Percentiles rank a stretch among this genome's conserved stretches.
Conservation (phyloP, 371 early-diverging fungal species). For the Sanchytrium tribonematis region DNA sequence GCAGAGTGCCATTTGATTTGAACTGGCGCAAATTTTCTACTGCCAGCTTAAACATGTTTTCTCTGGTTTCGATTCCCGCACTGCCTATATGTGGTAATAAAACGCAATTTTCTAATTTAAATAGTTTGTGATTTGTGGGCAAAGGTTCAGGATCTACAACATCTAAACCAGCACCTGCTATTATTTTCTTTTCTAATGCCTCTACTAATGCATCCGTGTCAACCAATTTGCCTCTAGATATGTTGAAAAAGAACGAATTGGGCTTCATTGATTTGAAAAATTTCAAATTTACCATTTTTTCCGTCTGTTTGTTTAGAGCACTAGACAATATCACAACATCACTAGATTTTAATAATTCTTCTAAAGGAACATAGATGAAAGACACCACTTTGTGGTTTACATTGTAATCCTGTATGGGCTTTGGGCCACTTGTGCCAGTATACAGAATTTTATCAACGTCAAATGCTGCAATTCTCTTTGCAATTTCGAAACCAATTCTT, state of each 20-base stretch:
- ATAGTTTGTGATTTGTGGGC: conserved; percentile 25
- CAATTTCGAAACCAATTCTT: conserved; percentile 47
- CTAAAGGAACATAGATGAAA: too few species aligned
- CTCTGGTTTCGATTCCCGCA: conserved; percentile 49
- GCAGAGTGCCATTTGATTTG: too few species aligned
- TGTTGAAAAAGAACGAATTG: conserved; percentile 39
- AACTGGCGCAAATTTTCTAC: conserved; percentile 30
- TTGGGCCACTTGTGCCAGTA: conserved; percentile 15
- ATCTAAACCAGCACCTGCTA: conserved; percentile 41
- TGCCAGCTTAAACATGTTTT: conserved; percentile 41
- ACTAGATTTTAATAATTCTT: conserved; percentile 23
- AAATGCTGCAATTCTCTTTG: conserved; percentile 35
- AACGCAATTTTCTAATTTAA: conserved; percentile 27
- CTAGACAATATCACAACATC: conserved; percentile 47
- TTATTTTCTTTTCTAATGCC: conserved; percentile 28
- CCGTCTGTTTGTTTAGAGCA: conserved; percentile 34
- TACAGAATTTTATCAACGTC: conserved; percentile 27
- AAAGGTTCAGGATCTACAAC: conserved; percentile 67
- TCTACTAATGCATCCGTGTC: conserved; percentile 36
- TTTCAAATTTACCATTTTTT: conserved; percentile 30
- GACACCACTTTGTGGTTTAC: too few species aligned
- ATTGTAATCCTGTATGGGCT: conserved; percentile 9
- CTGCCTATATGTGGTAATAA: conserved; percentile 50
- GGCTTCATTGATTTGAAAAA: conserved; percentile 39
- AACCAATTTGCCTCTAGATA: conserved; percentile 47